These are phyloP conservation scores for Biscogniauxia marginata DNA, from an alignment of 2,329 filamentous ascomycete genomes.

Conservation along the genomic window DNA sequence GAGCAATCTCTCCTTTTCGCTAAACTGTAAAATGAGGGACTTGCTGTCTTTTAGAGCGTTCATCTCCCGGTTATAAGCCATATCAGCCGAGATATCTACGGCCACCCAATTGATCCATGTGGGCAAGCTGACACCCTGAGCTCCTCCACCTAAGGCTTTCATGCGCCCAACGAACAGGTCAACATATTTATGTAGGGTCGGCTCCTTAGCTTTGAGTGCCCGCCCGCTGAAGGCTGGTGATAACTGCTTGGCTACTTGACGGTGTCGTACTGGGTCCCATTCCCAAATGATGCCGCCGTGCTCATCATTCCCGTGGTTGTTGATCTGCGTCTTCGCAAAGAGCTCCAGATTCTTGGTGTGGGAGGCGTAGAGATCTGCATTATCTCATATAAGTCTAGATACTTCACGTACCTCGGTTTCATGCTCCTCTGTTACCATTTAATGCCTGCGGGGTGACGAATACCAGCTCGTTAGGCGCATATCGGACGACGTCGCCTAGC, in stretches of 20 bases:
- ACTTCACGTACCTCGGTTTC: neutral
- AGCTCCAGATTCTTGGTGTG: conserved; percentile 17
- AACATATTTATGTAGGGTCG: conserved; percentile 21
- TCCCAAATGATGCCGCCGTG: conserved; percentile 24
- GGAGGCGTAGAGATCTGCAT: conserved; percentile 11
- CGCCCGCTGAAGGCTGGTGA: conserved; percentile 22
- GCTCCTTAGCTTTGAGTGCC: conserved; percentile 19
- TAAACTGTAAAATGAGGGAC: neutral
- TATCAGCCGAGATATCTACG: conserved; percentile 25
- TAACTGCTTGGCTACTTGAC: conserved; percentile 18
- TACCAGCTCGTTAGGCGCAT: conserved; percentile 21
- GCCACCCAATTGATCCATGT: conserved; percentile 23
- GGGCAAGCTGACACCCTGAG: conserved; percentile 7
- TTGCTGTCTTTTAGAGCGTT: conserved; percentile 15
- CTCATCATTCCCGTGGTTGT: conserved; percentile 18
- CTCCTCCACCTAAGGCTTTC: conserved; percentile 4
- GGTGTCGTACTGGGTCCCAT: conserved; percentile 20
- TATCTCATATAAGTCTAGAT: neutral
- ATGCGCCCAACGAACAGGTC: conserved; percentile 23
- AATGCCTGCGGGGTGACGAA: conserved; percentile 3
- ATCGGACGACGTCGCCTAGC: conserved; percentile 16
- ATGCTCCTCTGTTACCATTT: neutral
- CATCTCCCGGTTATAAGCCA: conserved; percentile 24
- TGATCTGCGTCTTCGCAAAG: conserved; percentile 23
- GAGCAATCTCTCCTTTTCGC: neutral